Evolutionary conservation across 176 grass and related monocot genomes (phyloP), one percentile per base, ranked within the genome.

Genomic region (Poa pratensis): DNA sequence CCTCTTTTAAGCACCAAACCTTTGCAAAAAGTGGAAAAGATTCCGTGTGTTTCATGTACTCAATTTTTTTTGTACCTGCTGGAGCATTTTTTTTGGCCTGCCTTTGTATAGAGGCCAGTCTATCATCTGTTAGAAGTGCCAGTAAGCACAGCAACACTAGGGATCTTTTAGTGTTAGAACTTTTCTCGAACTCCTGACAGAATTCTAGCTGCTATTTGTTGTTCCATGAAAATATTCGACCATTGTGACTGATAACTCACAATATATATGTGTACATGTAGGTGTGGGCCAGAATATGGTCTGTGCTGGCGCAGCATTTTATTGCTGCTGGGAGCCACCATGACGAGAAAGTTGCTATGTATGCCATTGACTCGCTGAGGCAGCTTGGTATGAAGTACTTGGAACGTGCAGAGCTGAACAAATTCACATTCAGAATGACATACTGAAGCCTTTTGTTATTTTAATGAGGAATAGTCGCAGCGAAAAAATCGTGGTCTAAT

Each of bases 221-320:
- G 30, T 70, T 51, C 20, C 17, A 55, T 69, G 35, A 45, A 78
- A 55, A 57, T 74, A 52, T 5, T 75, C 12, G 78, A 24, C 26
- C 19, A 67, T 87, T 67, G 20, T 9, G 1, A 17, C 6, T 32
- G 43, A 37, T 76, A 80, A 78, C 60, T 85, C 78, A 35, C 51
- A 26, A 83, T 84, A 79, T 80, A 39, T 73, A 42, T 59, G 76
- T 89, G n/a, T 22, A 76, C 77, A 60, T 93, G 80, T 85, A 99
- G 97, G 97, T 99, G 40, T 99, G 97, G 97, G 97, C 97, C 74
- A 95, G 93, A 89, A 99, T 99, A 89, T 99, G 97, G 97, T 94
- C 91, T 71, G 94, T 99, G 45, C 84, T 99, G 79, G 86, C 97
- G 52, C 88, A 94, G 26, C 97, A 99, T 91, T 99, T 99, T 85